Base-by-base conservation (phyloP, 2,329 filamentous ascomycete species). In the Alternaria sp. region DNA sequence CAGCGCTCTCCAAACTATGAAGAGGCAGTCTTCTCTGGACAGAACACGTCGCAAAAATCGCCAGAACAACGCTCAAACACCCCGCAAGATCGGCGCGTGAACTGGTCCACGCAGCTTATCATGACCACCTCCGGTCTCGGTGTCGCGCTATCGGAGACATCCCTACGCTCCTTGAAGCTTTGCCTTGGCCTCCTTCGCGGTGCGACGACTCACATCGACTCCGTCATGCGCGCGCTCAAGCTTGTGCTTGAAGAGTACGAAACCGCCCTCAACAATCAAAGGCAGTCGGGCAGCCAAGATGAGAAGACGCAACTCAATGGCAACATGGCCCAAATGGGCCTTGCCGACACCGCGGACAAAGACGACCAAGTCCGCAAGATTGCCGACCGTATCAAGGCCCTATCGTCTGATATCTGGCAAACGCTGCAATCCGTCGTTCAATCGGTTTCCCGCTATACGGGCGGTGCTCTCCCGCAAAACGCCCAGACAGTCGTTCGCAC, bases 81-180 rank as follows among this genome's bases (percentile, higher is more conserved):
- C 66, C 77, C 65, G 4, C 72, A 76, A 45, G 73, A 77, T 60
- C 70, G 76, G 45, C 75, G 79, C 27, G 84, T 73, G 11, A 85
- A 83, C 41, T 96, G 93, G 93, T 92, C 92, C 63, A 92, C 91
- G 11, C 89, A 93, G 14, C 83, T 97, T 18, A 91, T 97, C 67
- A 92, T 97, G 76, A 94, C 92, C 5, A 97, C 94, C 0, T 97
- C 93, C 0, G 94, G 93, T 0, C 85, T 98, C 1, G 93, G 93
- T 65, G 90, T 97, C 16, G 93, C 95, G 1, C 93, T 99, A 86
- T 96, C 91, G 71, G 91, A 96, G 18, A 91, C 95, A 72, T 97
- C 92, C 22, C 82, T 97, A 9, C 87, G 89, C 53, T 95, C 91
- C 63, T 82, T 99, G 43, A 93, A 92, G 70, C 94, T 93, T 71